A percentile compares a stretch with the other conserved stretches of the same genome.
phyloP scores from a whole-genome alignment of 2,329 filamentous ascomycete genomes.

The Colletotrichum coccodes region DNA sequence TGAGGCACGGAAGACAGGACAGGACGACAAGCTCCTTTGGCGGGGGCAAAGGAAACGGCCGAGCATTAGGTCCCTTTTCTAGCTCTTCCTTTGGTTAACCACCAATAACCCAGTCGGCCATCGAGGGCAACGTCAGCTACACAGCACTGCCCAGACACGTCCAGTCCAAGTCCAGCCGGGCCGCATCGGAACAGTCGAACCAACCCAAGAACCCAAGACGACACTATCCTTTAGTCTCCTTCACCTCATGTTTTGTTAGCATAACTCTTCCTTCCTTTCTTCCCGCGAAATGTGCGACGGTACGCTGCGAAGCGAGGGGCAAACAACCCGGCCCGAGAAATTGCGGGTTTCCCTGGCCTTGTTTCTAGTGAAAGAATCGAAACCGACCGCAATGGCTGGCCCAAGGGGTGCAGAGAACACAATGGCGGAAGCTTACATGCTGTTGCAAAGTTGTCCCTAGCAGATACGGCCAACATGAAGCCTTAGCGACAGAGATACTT shows the following conservation, averaged over 20 bases:
- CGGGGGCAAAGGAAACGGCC: slow-evolving; percentile 9
- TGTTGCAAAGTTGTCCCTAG: no score
- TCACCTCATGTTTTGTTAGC: neutral
- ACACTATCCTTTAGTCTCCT: neutral
- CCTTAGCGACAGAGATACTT: neutral
- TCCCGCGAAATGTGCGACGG: neutral
- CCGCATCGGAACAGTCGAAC: neutral
- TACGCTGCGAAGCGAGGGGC: neutral
- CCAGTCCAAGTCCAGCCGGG: neutral
- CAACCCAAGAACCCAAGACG: neutral
- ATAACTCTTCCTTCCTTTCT: neutral
- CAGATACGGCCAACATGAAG: neutral
- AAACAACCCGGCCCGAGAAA: neutral
- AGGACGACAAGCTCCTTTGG: neutral
- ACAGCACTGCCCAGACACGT: neutral
- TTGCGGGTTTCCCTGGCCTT: neutral
- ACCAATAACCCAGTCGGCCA: neutral
- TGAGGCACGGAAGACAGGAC: neutral
- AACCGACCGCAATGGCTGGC: neutral
- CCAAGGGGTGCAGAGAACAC: neutral
- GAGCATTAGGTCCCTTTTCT: slow-evolving; percentile 14
- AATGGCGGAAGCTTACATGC: neutral
- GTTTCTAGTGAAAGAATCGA: neutral
- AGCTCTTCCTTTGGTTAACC: neutral
- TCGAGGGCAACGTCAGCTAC: neutral